phyloP scores from a whole-genome alignment of 371 early-diverging fungal genomes.

The Mucor indicus region DNA sequence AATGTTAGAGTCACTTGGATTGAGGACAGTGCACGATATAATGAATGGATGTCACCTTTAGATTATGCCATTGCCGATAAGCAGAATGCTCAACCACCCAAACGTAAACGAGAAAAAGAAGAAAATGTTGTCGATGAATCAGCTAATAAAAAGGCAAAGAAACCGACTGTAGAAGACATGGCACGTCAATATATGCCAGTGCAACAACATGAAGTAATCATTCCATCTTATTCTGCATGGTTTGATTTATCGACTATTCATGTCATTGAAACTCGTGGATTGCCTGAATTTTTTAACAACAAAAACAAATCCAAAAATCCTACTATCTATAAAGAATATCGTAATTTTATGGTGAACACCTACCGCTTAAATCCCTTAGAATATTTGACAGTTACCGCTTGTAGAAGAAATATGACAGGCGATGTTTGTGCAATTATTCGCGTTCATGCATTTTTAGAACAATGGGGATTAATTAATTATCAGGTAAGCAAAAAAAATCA shows the following conservation, averaged over 20 bases:
- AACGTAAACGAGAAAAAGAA: constrained; percentile 10
- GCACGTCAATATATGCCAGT: constrained; percentile 64
- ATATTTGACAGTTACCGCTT: constrained; percentile 95
- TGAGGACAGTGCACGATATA: constrained; percentile 61
- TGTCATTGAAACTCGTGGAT: constrained; percentile 83
- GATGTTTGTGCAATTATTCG: constrained; percentile 97
- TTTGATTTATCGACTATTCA: constrained; percentile 80
- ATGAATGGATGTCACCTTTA: constrained; percentile 75
- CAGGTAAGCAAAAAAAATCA: constrained; percentile 69
- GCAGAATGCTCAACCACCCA: constrained; percentile 11
- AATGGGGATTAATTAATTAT: constrained; percentile 99
- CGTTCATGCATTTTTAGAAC: constrained; percentile 97
- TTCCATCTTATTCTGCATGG: constrained; percentile 95
- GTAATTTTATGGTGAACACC: constrained; percentile 96
- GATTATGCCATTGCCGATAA: constrained; percentile 47
- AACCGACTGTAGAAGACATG: constrained; percentile 38
- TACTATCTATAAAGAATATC: constrained; percentile 89
- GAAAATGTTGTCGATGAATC: constrained; percentile 3
- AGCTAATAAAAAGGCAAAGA: constrained; percentile 12
- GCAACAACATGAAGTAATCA: constrained; percentile 80
- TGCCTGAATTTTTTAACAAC: constrained; percentile 96
- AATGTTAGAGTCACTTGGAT: constrained; percentile 67
- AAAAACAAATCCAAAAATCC: constrained; percentile 92
- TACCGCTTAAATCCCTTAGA: constrained; percentile 92
- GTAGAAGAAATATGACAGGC: constrained; percentile 91